Percentiles rank a stretch among this genome's conserved stretches.
Evolutionary conservation across 108 stramenopile genomes (phyloP).

Genomic region (Aurantiochytrium sp.): DNA sequence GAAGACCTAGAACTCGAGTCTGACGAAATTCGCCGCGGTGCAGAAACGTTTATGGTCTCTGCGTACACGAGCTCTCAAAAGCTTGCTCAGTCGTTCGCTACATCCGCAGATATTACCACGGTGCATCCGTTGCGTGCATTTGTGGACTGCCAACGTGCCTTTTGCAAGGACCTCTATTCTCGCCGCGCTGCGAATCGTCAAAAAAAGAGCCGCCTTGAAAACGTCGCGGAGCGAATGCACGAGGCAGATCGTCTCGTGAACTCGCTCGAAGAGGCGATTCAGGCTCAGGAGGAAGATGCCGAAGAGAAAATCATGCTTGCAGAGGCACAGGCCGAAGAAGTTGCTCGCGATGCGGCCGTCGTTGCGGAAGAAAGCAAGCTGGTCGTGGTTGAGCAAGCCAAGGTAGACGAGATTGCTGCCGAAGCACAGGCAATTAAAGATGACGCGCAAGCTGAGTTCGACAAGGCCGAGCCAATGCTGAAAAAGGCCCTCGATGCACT

Average conservation of each 20-base stretch:
- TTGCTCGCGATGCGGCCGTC: conserved; percentile 64
- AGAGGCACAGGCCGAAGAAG: conserved; percentile 67
- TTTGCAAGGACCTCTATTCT: conserved; percentile 37
- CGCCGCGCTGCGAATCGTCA: conserved; percentile 37
- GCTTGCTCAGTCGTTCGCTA: conserved; percentile 46
- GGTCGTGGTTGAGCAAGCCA: conserved; percentile 58
- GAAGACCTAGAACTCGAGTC: conserved; percentile 28
- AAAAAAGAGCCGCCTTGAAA: conserved; percentile 53
- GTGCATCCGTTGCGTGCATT: conserved; percentile 69
- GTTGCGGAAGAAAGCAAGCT: conserved; percentile 64
- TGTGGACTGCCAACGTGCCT: conserved; percentile 67
- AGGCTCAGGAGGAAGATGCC: conserved; percentile 64
- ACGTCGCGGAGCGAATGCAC: conserved; percentile 58
- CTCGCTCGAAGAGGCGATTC: conserved; percentile 62
- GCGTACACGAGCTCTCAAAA: conserved; percentile 62
- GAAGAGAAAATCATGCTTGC: conserved; percentile 66
- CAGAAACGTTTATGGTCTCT: conserved; percentile 65
- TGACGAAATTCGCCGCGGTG: conserved; percentile 44
- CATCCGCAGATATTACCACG: conserved; percentile 51
- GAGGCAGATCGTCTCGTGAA: conserved; percentile 66
- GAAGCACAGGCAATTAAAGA: conserved; percentile 57
- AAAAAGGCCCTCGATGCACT: conserved; percentile 58
- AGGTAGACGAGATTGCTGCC: conserved; percentile 58
- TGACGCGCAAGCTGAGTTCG: conserved; percentile 56
- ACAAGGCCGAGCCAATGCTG: conserved; percentile 59